A percentile compares a stretch with the other conserved stretches of the same genome.
Conservation (phyloP, 176 grass and related monocot species). For the Aegilops speltoides region DNA sequence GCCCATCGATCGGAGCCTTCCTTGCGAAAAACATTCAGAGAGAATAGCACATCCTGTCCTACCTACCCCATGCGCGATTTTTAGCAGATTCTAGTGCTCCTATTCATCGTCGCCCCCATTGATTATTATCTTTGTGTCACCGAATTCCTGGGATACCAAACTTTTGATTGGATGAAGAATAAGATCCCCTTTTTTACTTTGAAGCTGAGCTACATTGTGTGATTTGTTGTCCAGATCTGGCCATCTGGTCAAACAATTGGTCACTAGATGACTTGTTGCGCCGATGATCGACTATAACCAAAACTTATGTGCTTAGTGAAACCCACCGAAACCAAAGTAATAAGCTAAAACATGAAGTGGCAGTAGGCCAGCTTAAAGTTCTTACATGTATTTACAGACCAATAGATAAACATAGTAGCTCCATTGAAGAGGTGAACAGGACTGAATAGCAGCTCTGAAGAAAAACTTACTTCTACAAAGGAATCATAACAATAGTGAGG, state of each 20-base stretch:
- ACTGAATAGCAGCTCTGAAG: no score
- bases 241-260: neutral
- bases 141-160: neutral
- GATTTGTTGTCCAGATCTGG: neutral
- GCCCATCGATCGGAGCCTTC: neutral
- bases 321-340: neutral
- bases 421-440: no score
- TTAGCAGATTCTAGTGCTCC: neutral
- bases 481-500: no score
- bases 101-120: neutral
- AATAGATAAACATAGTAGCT: no score
- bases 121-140: neutral
- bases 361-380: no score
- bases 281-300: no score
- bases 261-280: no score
- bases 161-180: neutral
- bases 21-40: slow-evolving; percentile 29
- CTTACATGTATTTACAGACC: no score
- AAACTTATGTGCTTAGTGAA: neutral
- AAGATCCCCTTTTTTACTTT: neutral
- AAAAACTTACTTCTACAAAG: no score
- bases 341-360: no score
- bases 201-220: neutral
- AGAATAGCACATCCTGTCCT: neutral
- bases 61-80: neutral